A percentile compares a stretch with the other conserved stretches of the same genome.
Conservation (phyloP, 768 basidiomycete species). For the Favolaschia claudopus region DNA sequence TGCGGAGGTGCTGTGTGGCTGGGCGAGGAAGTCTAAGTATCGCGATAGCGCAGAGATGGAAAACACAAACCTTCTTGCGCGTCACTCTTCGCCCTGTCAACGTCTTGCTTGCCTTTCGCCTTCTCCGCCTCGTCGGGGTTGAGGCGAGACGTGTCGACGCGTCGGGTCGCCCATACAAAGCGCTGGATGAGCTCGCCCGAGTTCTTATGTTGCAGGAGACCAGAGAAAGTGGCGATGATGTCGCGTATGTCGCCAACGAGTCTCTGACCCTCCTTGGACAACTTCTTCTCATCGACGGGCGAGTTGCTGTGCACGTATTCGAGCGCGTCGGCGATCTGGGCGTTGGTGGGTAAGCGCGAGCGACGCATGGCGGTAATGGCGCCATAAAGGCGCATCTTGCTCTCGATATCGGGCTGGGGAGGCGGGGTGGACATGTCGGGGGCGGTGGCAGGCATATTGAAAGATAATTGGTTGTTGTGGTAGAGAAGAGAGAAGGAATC, state of each 20-base stretch:
- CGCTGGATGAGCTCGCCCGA: slow-evolving; percentile 91
- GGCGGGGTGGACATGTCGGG: no score
- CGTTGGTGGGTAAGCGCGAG: slow-evolving; percentile 81
- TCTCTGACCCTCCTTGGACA: slow-evolving; percentile 80
- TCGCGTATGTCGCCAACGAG: slow-evolving; percentile 81
- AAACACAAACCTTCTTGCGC: slow-evolving; percentile 60
- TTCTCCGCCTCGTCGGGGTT: slow-evolving; percentile 38
- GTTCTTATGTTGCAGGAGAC: slow-evolving; percentile 81
- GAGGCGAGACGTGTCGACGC: slow-evolving; percentile 45
- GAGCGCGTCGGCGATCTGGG: slow-evolving; percentile 79
- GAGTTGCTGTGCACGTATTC: slow-evolving; percentile 65
- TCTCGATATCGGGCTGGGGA: slow-evolving; percentile 14
- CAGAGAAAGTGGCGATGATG: slow-evolving; percentile 73
- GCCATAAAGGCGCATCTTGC: slow-evolving; percentile 77
- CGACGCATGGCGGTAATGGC: slow-evolving; percentile 82
- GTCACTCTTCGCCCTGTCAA: slow-evolving; percentile 54
- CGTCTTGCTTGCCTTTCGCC: slow-evolving; percentile 22
- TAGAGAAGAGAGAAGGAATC: no score
- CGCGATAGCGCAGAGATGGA: not conserved
- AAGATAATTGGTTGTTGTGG: no score
- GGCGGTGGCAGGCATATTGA: no score
- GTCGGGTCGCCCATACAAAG: slow-evolving; percentile 83
- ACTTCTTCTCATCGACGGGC: slow-evolving; percentile 66
- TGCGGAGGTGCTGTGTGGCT: slow-evolving; percentile 89
- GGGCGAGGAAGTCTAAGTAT: not conserved